phyloP scores from a whole-genome alignment of 805 yeast species.

The Kurtzmaniella cleridarum region DNA sequence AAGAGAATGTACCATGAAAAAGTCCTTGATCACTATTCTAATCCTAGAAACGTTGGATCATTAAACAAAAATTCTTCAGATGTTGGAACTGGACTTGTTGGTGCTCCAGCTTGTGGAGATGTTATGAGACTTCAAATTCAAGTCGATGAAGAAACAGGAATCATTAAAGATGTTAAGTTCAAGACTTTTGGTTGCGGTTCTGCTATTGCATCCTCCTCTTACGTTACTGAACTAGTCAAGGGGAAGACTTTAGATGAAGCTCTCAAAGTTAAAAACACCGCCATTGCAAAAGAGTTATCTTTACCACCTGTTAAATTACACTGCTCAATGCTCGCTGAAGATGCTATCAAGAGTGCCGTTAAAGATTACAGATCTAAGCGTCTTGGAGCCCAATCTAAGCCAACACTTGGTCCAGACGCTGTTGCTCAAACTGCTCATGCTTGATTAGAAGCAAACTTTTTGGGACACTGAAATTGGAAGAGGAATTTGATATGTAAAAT shows the following conservation, averaged over 20 bases:
- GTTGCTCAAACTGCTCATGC: slow-evolving; percentile 14
- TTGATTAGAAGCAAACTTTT: no score
- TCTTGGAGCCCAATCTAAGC: slow-evolving; percentile 26
- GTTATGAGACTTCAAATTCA: slow-evolving; percentile 96
- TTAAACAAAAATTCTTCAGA: slow-evolving; percentile 67
- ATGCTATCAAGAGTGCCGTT: slow-evolving; percentile 95
- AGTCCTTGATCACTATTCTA: slow-evolving; percentile 92
- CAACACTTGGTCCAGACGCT: slow-evolving; percentile 64
- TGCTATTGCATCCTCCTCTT: slow-evolving; percentile 94
- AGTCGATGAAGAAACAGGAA: slow-evolving; percentile 85
- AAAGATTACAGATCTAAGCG: slow-evolving; percentile 91
- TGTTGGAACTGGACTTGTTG: slow-evolving; percentile 96
- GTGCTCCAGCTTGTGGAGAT: slow-evolving; percentile 99
- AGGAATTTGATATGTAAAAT: no score
- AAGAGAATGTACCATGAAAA: slow-evolving; percentile 72
- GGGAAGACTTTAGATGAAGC: slow-evolving; percentile 96
- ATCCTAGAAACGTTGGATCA: slow-evolving; percentile 96
- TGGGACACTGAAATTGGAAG: no score
- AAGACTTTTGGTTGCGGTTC: slow-evolving; percentile 99
- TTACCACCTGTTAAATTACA: slow-evolving; percentile 97
- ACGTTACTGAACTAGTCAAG: slow-evolving; percentile 90
- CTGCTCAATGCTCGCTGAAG: slow-evolving; percentile 98
- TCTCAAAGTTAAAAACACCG: slow-evolving; percentile 83
- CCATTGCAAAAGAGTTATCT: slow-evolving; percentile 89
- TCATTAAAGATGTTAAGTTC: slow-evolving; percentile 91